A percentile compares a stretch with the other conserved stretches of the same genome.
phyloP scores from a whole-genome alignment of 345 rosid species.

The Syzygium aqueum region DNA sequence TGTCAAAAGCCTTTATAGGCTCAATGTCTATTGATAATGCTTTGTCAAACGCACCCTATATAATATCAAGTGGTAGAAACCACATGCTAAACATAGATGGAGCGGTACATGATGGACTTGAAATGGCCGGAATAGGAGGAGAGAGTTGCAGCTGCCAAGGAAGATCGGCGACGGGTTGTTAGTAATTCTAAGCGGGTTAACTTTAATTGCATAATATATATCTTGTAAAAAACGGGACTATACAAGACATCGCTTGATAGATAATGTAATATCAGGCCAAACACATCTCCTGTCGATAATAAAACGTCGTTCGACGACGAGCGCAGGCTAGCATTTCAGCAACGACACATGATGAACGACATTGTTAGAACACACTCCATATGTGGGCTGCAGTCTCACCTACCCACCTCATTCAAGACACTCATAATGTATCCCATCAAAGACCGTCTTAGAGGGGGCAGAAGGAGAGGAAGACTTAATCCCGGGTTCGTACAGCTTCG shows the following conservation, averaged over 20 bases:
- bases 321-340: rapidly evolving
- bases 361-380: neutral
- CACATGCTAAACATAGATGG: neutral
- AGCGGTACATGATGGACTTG: neutral
- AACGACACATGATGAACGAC: rapidly evolving
- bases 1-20: neutral
- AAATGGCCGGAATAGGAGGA: neutral
- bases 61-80: neutral
- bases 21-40: neutral
- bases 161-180: neutral
- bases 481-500: neutral
- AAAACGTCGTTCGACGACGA: rapidly evolving
- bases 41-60: neutral
- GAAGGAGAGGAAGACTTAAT: neutral
- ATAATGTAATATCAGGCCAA: neutral
- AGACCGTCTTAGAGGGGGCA: too few species aligned
- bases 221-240: neutral
- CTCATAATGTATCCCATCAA: too few species aligned
- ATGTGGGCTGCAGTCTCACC: too few species aligned
- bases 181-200: neutral
- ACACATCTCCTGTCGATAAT: neutral
- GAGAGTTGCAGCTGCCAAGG: neutral
- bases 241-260: neutral
- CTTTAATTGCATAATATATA: neutral
- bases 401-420: too few species aligned